Base-by-base conservation (phyloP, 2,329 filamentous ascomycete species). In the Ceratocystis diversiconidia region DNA sequence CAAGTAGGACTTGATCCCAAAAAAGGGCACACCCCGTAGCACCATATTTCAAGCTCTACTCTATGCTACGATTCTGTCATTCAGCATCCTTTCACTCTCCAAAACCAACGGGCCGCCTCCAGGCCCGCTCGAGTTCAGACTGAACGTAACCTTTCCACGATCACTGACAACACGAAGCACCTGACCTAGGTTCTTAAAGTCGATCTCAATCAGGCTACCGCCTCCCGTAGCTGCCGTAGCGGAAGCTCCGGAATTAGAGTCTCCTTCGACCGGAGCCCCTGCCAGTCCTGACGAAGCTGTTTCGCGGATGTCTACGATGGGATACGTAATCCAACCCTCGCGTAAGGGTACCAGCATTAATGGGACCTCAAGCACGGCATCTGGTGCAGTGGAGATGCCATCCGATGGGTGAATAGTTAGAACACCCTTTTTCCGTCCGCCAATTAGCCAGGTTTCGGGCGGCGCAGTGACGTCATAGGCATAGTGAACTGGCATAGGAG, bases 331-430 rank as follows among this genome's bases (percentile, higher is more conserved):
- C 72, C 85, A 85, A 0, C 94, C 92, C 32, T 90, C 80, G 64
- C 87, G 83, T 59, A 96, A 80, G 0, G 94, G 91, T 12, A 97
- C 84, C 8, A 97, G 78, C 64, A 95, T 78, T 6, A 97, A 75
- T 0, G 85, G 82, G 69, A 95, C 81, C 12, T 59, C 28, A 22
- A 59, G 17, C 2, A 32, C 28, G 17, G 52, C 17, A 32, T 32
- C 28, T 59, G 25, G 25, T 2, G 10, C 52, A 2, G 66, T 68
- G 1, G 67, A 69, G 0, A 67, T 69, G 3, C 63, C 68, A 4
- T 68, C 66, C 4, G 52, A 48, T 19, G 36, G 41, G 0, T 82
- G 79, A 36, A 86, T 84, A 5, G 81, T 81, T 71, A 96, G 95
- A 71, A 90, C 88, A 0, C 87, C 89, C 69, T 89, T 88, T 61